Percentiles rank a stretch among this genome's conserved stretches.
Evolutionary conservation across 805 yeast genomes (phyloP).

Genomic region (Grigorovia humatica): DNA sequence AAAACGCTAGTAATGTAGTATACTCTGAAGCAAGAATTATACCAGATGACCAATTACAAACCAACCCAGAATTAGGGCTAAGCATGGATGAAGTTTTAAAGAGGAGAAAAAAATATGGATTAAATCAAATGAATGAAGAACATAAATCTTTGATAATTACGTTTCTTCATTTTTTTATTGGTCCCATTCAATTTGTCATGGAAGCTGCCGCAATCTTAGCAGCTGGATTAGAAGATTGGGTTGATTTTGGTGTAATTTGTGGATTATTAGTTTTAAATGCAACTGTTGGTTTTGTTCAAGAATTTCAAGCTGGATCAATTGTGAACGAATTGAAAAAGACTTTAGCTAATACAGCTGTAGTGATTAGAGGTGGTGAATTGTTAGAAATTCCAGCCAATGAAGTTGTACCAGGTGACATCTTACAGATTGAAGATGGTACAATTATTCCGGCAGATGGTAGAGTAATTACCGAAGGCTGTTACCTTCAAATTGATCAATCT

Average conservation of each 20-base stretch:
- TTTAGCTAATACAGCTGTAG: constrained; percentile 79
- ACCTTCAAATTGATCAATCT: constrained; percentile 90
- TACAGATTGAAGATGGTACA: constrained; percentile 87
- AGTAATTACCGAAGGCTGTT: constrained; percentile 72
- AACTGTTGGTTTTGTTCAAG: constrained; percentile 91
- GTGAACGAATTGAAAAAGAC: constrained; percentile 95
- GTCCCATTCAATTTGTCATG: constrained; percentile 96
- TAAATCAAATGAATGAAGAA: constrained; percentile 87
- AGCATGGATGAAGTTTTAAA: constrained; percentile 63
- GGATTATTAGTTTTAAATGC: constrained; percentile 83
- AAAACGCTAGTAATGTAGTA: constrained; percentile 27
- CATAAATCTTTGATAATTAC: constrained; percentile 67
- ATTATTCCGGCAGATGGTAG: constrained; percentile 92
- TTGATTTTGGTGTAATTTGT: constrained; percentile 95
- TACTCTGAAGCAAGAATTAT: constrained; percentile 60
- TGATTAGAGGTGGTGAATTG: constrained; percentile 71
- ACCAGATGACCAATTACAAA: constrained; percentile 76
- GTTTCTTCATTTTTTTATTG: constrained; percentile 79
- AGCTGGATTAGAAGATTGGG: constrained; percentile 97
- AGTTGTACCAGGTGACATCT: constrained; percentile 90
- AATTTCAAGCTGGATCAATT: constrained; percentile 96
- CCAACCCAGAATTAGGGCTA: constrained; percentile 72
- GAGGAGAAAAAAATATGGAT: constrained; percentile 86
- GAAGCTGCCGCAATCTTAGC: constrained; percentile 93
- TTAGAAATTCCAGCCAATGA: constrained; percentile 72